A percentile compares a stretch with the other conserved stretches of the same genome.
Conservation (phyloP, 352 stramenopile species). For the Phytopythium mirpurense region DNA sequence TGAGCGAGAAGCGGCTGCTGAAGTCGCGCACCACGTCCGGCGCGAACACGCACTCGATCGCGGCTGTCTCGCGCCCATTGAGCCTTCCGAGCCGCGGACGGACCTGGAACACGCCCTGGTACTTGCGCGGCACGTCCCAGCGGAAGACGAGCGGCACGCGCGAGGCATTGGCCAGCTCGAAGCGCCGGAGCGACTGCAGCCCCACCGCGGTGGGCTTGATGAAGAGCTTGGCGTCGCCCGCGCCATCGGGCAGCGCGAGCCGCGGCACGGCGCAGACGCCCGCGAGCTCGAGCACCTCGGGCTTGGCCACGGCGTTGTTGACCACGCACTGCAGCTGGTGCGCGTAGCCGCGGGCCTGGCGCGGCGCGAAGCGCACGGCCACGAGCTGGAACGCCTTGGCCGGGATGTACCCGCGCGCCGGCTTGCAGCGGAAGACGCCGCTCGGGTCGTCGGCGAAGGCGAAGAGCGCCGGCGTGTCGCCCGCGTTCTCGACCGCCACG, state of each 20-base stretch:
- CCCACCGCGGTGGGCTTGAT: conserved; percentile 85
- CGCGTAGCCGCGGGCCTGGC: conserved; percentile 34
- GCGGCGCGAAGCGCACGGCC: conserved; percentile 68
- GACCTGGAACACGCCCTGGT: conserved; percentile 59
- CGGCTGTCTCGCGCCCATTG: conserved; percentile 68
- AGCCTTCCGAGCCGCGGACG: conserved; percentile 68
- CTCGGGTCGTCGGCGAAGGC: conserved; percentile 58
- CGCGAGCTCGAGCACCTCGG: conserved; percentile 49
- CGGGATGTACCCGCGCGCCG: conserved; percentile 54
- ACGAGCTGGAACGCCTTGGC: conserved; percentile 81
- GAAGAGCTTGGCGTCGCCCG: conserved; percentile 44
- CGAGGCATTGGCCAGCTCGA: conserved; percentile 74
- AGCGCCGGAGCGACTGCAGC: conserved; percentile 41
- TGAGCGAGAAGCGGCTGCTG: conserved; percentile 53
- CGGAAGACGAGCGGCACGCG: conserved; percentile 84
- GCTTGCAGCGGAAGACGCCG: conserved; percentile 69
- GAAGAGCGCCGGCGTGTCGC: conserved; percentile 89
- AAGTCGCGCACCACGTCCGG: conserved; percentile 76
- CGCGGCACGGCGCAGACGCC: conserved; percentile 52
- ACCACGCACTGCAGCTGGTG: conserved; percentile 64
- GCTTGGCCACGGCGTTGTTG: conserved; percentile 51
- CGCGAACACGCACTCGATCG: conserved; percentile 73
- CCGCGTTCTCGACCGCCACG: conserved; percentile 79
- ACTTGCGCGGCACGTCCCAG: conserved; percentile 61
- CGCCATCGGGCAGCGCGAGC: conserved; percentile 17